Evolutionary conservation across 176 grass and related monocot species (phyloP), one percentile per base, ranked within the genome.

Genomic region (Juncus inflexus): DNA sequence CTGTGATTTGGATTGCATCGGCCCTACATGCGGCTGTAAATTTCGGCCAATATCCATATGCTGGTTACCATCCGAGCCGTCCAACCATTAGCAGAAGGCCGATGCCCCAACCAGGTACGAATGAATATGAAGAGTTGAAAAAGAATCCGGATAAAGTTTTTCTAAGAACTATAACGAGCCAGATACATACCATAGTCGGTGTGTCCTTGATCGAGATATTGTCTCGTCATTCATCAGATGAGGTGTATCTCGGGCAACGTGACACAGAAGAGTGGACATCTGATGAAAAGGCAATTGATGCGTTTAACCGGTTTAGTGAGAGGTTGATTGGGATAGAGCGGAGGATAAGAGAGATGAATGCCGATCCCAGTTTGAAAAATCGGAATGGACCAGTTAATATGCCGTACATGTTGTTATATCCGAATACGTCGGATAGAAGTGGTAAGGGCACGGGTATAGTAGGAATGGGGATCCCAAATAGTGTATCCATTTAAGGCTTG

Each of bases 1-100:
- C 83, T 75, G 84, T 91, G 77, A 87, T 91, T 70, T 91, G 88
- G 88, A 77, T 62, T 63, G 83, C 83, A 71, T 91, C 88, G 7
- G 88, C 88, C 50, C 87, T 91, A 73, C 87, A 91, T 75, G 87
- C 87, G 5, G 87, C 87, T 5, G 88, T 91, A n/a, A 91, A 91
- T 81, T 91, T 91, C 64, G 88, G 88, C 3, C 88, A 91, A 83
- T 91, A 87, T 58, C 73, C 87, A 5, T 91, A 91, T 78, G 88
- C 88, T 0, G 88, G 88, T 7, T 91, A 81, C 83, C 83, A 83
- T 11, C 88, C 83, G 10, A 91, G 83, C 83, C 50, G 88, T 6
- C 83, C 88, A 12, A 91, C 88, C 4, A 76, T 91, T 42, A 91
- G 88, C 80, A 83, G 88, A 2, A 72, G 73, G 1, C 69, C 58